Percentiles rank a stretch among this genome's conserved stretches.
Conservation (phyloP, 2,329 filamentous ascomycete species). For the Colletotrichum eleusines region DNA sequence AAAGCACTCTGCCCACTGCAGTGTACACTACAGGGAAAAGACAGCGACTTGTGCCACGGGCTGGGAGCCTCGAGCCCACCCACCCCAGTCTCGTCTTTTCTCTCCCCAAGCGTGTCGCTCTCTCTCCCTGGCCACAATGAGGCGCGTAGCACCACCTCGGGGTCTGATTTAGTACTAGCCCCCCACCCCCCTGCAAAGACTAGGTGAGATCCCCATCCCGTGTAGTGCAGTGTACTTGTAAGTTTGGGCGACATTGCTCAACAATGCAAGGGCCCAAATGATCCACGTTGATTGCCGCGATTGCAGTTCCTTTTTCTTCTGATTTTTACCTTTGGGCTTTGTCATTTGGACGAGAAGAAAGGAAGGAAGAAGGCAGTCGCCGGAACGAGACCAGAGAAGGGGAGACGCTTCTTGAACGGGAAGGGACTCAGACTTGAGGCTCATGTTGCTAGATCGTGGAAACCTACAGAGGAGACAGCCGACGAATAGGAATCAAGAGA, state of each 20-base stretch:
- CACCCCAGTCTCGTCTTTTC: neutral
- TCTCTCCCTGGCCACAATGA: conserved; percentile 16
- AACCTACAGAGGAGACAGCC: conserved; percentile 2
- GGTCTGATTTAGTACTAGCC: conserved; percentile 10
- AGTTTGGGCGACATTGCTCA: conserved; percentile 18
- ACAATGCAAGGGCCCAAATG: conserved; percentile 32
- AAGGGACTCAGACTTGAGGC: conserved; percentile 5
- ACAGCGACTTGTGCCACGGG: conserved; percentile 20
- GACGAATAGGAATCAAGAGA: conserved; percentile 7
- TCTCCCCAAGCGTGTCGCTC: conserved; percentile 1
- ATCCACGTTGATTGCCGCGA: conserved; percentile 18
- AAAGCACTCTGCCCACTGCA: conserved; percentile 18
- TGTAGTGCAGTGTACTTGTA: too few species aligned
- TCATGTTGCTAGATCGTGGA: conserved; percentile 8
- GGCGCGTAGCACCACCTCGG: conserved; percentile 9
- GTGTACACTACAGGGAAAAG: conserved; percentile 42
- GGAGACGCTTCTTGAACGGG: neutral
- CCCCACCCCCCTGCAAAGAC: conserved; percentile 12
- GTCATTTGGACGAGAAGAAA: neutral
- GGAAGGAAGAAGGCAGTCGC: conserved; percentile 12
- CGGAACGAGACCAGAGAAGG: neutral
- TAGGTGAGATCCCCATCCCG: conserved; percentile 8
- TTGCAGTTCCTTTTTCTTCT: neutral
- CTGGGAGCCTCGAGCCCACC: neutral
- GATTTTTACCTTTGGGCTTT: too few species aligned